phyloP scores from a whole-genome alignment of 345 rosid genomes.

The Populus deltoides region DNA sequence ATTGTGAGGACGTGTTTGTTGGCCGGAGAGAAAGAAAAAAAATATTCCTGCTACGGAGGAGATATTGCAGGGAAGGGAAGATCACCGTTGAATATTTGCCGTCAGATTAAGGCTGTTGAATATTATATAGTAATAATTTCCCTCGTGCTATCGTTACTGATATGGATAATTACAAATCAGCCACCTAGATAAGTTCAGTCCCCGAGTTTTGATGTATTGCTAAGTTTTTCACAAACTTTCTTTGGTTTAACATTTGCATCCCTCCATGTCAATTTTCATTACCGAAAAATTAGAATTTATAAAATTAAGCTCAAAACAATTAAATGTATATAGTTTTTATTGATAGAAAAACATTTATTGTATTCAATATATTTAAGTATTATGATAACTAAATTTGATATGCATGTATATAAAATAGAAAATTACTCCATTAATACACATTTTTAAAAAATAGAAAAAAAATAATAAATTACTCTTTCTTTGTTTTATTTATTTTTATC shows the following conservation, averaged over 20 bases:
- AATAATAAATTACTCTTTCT: too few species aligned
- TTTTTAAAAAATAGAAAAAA: too few species aligned
- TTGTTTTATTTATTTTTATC: too few species aligned
- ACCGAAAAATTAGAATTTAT: too few species aligned
- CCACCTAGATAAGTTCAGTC: not conserved
- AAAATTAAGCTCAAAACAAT: too few species aligned
- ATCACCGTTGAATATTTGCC: slow-evolving; percentile 26
- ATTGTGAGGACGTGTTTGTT: not conserved
- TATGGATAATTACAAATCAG: not conserved
- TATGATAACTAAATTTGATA: too few species aligned
- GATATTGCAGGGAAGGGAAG: not conserved
- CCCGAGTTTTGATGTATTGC: not conserved
- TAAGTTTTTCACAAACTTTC: not conserved
- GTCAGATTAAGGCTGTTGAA: slow-evolving; percentile 18
- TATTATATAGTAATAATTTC: not conserved
- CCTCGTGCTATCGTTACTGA: not conserved
- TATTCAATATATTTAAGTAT: too few species aligned
- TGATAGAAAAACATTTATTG: too few species aligned
- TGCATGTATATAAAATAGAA: too few species aligned
- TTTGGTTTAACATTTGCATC: not conserved
- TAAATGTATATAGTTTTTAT: too few species aligned
- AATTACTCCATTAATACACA: too few species aligned
- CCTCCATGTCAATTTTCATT: too few species aligned
- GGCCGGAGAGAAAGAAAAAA: not conserved
- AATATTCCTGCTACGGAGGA: not conserved